Percentiles rank a stretch among this genome's conserved stretches.
These are phyloP conservation scores for Hemisphaericaspora nanyangensis DNA, from an alignment of 805 yeast species.

Conservation along the genomic window DNA sequence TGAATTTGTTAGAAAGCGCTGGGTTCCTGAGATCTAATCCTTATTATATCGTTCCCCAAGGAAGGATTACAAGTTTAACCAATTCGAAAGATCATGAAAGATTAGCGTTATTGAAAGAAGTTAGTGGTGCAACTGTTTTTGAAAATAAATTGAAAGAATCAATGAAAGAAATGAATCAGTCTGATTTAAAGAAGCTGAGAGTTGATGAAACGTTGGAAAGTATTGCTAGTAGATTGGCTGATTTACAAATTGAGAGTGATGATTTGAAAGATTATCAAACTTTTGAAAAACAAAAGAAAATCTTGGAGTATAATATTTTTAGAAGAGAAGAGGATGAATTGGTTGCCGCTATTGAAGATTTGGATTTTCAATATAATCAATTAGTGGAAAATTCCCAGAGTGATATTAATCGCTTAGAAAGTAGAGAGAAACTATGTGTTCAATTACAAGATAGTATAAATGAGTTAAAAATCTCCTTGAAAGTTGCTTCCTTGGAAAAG, in stretches of 20 bases:
- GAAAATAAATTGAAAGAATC: slow-evolving; percentile 80
- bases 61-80: slow-evolving; percentile 81
- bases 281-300: slow-evolving; percentile 63
- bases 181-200: slow-evolving; percentile 64
- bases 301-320: slow-evolving; percentile 68
- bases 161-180: slow-evolving; percentile 69
- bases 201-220: slow-evolving; percentile 70
- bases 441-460: slow-evolving; percentile 44
- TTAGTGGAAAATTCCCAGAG: slow-evolving; percentile 50
- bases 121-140: slow-evolving; percentile 91
- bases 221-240: slow-evolving; percentile 68
- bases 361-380: slow-evolving; percentile 55
- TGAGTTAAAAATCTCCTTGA: slow-evolving; percentile 44
- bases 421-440: slow-evolving; percentile 51
- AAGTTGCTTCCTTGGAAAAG: slow-evolving; percentile 54
- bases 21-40: slow-evolving; percentile 91
- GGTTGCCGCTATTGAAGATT: slow-evolving; percentile 52
- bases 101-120: slow-evolving; percentile 75
- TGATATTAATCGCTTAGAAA: slow-evolving; percentile 53
- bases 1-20: slow-evolving; percentile 81
- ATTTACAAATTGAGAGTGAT: slow-evolving; percentile 74
- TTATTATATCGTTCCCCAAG: slow-evolving; percentile 96
- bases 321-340: slow-evolving; percentile 72
- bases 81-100: slow-evolving; percentile 86
- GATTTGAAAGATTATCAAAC: slow-evolving; percentile 69